Percentiles rank a stretch among this genome's conserved stretches.
phyloP scores from a whole-genome alignment of 2,329 filamentous ascomycete species.

The Verticillium nonalfalfae region DNA sequence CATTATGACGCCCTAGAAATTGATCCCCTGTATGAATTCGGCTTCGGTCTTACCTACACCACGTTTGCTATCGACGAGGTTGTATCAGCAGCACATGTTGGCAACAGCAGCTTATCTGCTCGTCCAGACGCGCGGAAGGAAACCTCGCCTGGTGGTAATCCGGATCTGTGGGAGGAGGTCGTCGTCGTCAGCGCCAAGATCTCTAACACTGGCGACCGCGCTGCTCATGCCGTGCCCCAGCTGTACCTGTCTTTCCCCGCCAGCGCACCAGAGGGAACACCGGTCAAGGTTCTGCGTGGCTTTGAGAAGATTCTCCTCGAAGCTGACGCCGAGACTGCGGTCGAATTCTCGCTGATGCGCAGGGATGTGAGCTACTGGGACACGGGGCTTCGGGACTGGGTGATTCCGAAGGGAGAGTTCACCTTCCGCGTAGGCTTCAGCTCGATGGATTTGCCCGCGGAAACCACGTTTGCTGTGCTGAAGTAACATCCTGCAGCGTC shows the following conservation, averaged over 20 bases:
- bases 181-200: constrained; percentile 30
- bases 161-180: constrained; percentile 46
- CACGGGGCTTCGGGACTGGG: constrained; percentile 40
- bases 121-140: constrained; percentile 25
- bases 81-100: no score
- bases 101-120: constrained; percentile 18
- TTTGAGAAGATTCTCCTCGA: constrained; percentile 73
- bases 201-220: no score
- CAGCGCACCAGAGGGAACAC: constrained; percentile 10
- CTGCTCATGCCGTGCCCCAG: no score
- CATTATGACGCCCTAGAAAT: constrained; percentile 42
- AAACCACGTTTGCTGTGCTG: background rate
- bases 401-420: constrained; percentile 29
- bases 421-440: constrained; percentile 19
- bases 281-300: constrained; percentile 59
- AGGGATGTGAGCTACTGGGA: constrained; percentile 90
- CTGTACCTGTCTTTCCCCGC: constrained; percentile 10
- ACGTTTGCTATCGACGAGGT: constrained; percentile 17
- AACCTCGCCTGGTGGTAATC: constrained; percentile 43
- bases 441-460: no score
- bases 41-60: constrained; percentile 49
- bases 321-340: constrained; percentile 60
- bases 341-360: constrained; percentile 63
- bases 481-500: background rate
- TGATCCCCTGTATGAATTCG: constrained; percentile 45